Base-by-base conservation (phyloP, 305 asterid genomes). In the Solanum hybrid region DNA sequence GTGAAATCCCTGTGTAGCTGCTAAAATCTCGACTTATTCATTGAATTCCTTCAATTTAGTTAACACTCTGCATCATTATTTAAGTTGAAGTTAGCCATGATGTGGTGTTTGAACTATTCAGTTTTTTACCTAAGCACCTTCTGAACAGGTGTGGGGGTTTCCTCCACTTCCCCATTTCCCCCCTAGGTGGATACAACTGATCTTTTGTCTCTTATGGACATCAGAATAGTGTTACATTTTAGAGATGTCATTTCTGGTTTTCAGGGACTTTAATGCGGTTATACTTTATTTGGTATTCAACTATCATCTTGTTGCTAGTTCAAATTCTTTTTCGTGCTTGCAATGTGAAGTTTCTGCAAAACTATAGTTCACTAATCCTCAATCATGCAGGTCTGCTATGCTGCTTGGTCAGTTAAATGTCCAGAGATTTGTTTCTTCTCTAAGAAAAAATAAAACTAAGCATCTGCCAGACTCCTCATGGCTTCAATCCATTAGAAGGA, bases 351-450 rank as follows among this genome's bases (percentile, higher is more conserved):
- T 77, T 33, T 37, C 14, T 77, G 83, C 83, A 20, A 77, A 20
- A 33, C 83, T 77, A 4, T 77, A 77, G 83, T 77, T 77, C 83
- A 77, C 40, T 18, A 33, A 77, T 77, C 24, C 33, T 57, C 80
- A 10, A 89, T 57, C 22, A 7, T 92, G 93, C 96, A 96, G 98
- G 97, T 94, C 95, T 89, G 73, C 92, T 11, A 87, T 96, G 16
- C 86, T 95, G 89, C 94, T 95, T 86, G 97, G 96, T 20, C 97
- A 95, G 91, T 94, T 96, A 90, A 94, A 95, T 90, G 94, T 94
- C 92, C 97, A 94, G 86, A 94, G 93, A 89, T 93, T 95, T 89
- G 94, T 92, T 34, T 77, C 92, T 74, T 90, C 95, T 78, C 91
- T 94, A 26, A 90, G 87, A 87, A 91, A 76, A 77, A 93, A 92